Evolutionary conservation across 2,329 filamentous ascomycete species (phyloP), one percentile per base, ranked within the genome.

Genomic region (Aspergillus ruber): DNA sequence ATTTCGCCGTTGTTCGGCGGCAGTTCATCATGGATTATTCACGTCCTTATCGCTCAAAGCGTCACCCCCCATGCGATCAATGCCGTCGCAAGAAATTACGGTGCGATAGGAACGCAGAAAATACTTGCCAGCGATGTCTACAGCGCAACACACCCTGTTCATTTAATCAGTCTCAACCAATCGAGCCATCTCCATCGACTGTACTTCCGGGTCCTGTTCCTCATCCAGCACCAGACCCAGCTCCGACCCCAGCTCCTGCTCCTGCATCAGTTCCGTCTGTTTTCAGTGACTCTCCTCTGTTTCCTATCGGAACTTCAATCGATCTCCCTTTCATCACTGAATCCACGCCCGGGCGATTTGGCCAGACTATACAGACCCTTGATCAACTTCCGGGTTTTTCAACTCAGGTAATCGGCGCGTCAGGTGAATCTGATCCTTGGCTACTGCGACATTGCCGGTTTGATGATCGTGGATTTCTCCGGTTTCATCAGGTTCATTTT

Each of bases 401-500:
- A 7, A 51, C 54, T 4, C 56, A 62, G 46, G 44, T 65, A 1
- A 56, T 62, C 20, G 62, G 61, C 0, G 52, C 53, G 1, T 65
- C 63, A 2, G 57, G 59, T 3, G 61, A 64, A 32, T 62, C 58
- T 5, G 63, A 66, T 44, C 64, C 63, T 7, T 66, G 63, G 62
- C 50, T 67, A 15, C 52, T 66, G 12, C 49, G 60, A 18, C 64
- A 67, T 44, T 62, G 61, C 42, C 52, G 52, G 13, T 65, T 59
- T 39, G 60, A 65, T 44, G 57, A 63, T 12, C 49, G 58, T 38
- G 63, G 59, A 0, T 48, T 65, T 21, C 51, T 53, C 1, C 48
- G 48, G 3, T 56, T 63, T n/a, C 56, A 63, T 45, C 56, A 57
- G 29, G 48, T 61, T 29, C 59, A 63, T 50, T 55, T 65, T 35